Evolutionary conservation across 805 yeast species (phyloP).

Genomic region (Vanderwaltozyma verrucispora): DNA sequence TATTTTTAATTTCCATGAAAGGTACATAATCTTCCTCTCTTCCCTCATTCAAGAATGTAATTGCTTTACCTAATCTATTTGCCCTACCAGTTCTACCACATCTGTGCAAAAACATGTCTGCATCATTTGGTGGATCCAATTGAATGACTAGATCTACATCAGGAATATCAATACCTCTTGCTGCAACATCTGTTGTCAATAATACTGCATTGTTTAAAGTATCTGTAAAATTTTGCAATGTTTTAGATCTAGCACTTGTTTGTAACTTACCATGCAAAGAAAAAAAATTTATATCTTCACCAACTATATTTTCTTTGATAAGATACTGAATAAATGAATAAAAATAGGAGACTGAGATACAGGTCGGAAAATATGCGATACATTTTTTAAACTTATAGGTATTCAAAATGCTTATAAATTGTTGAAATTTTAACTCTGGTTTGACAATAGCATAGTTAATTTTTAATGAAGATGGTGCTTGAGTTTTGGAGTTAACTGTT

Average conservation of each 20-base stretch:
- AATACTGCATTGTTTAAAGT: constrained; percentile 45
- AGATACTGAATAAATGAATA: constrained; percentile 44
- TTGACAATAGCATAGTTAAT: constrained; percentile 50
- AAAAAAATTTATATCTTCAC: constrained; percentile 35
- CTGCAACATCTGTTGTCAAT: constrained; percentile 96
- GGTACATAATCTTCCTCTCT: constrained; percentile 75
- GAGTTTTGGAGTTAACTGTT: constrained; percentile 51
- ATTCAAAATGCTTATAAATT: constrained; percentile 42
- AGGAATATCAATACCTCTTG: constrained; percentile 91
- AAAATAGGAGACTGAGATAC: constrained; percentile 72
- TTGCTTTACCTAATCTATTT: constrained; percentile 68
- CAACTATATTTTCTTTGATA: constrained; percentile 20
- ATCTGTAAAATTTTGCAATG: constrained; percentile 51
- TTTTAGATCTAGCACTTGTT: constrained; percentile 68
- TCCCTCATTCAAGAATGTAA: constrained; percentile 61
- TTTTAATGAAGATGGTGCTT: constrained; percentile 53
- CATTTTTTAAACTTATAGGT: constrained; percentile 59
- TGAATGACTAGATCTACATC: constrained; percentile 93
- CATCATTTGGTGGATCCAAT: constrained; percentile 88
- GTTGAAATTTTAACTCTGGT: constrained; percentile 52
- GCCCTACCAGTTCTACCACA: constrained; percentile 96
- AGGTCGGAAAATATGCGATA: constrained; percentile 89
- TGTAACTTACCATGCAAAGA: constrained; percentile 88
- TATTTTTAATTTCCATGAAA: constrained; percentile 65
- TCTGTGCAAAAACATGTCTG: constrained; percentile 84